Conservation (phyloP, 768 basidiomycete genomes). For the Xerocomellus amylosporus region DNA sequence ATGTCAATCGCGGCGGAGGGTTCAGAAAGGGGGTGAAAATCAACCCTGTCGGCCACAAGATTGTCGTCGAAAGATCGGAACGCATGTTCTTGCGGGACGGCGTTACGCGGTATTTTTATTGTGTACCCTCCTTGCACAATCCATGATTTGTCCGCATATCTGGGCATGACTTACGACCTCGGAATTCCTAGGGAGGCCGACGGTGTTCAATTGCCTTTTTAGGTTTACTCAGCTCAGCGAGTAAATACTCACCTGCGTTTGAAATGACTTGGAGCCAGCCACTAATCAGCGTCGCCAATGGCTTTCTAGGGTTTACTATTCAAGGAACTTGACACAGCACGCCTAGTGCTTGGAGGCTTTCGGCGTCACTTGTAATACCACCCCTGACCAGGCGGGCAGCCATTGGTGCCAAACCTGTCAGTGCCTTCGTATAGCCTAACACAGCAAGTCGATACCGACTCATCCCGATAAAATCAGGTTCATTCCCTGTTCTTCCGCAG, state of each 20-base stretch:
- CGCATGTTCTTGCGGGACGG: neutral
- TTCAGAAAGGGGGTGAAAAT: neutral
- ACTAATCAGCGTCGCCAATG: neutral
- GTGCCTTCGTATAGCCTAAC: slow-evolving; percentile 10
- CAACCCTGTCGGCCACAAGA: neutral
- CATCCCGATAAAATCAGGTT: slow-evolving; percentile 14
- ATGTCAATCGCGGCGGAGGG: neutral
- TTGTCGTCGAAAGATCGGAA: neutral
- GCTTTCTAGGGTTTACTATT: neutral
- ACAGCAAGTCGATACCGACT: slow-evolving; percentile 21
- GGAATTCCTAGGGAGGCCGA: neutral
- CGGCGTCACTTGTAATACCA: neutral
- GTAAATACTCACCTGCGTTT: slow-evolving; percentile 1
- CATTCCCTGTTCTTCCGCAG: neutral
- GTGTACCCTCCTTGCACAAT: neutral
- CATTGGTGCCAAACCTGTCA: neutral
- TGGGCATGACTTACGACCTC: neutral
- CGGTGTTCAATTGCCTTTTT: slow-evolving; percentile 7
- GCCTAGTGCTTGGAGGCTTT: neutral
- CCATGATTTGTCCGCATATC: neutral
- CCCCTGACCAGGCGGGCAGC: neutral
- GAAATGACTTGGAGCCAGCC: neutral
- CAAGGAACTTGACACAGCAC: neutral
- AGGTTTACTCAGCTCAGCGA: neutral
- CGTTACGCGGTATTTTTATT: neutral